phyloP scores from a whole-genome alignment of 192 early-diverging fungal genomes.

The Rhizophagus clarus region DNA sequence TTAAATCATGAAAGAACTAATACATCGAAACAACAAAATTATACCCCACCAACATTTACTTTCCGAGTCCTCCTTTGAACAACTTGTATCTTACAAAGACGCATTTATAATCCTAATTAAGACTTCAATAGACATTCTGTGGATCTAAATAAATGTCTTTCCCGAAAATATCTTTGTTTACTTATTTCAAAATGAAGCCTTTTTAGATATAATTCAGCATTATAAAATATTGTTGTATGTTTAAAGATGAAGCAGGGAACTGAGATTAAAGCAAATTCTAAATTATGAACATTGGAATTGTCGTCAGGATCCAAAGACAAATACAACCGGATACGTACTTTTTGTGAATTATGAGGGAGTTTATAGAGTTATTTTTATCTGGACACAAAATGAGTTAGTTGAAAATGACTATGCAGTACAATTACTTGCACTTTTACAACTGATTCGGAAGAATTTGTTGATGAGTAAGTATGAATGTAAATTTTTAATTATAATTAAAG shows the following conservation, averaged over 20 bases:
- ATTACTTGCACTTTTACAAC: neutral
- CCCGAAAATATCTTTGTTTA: too few relatives aligned
- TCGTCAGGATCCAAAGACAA: neutral
- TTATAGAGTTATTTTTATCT: neutral
- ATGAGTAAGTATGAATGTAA: neutral
- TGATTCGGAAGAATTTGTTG: neutral
- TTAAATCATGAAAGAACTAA: neutral
- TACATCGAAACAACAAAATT: neutral
- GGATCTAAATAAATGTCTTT: neutral
- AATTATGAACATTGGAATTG: neutral
- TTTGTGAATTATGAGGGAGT: neutral
- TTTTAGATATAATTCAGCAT: neutral
- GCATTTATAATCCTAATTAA: neutral
- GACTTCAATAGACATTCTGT: neutral
- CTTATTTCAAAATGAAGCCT: neutral
- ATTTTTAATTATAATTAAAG: too few relatives aligned
- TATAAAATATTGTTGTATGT: neutral
- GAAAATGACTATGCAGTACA: neutral
- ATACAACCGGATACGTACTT: neutral
- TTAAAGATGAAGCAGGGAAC: neutral
- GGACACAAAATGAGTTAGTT: neutral
- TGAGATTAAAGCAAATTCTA: neutral
- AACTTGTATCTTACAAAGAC: neutral
- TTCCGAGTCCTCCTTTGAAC: neutral
- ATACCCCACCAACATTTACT: neutral